A percentile compares a stretch with the other conserved stretches of the same genome.
Evolutionary conservation across 768 basidiomycete species (phyloP).

Genomic region (Leccinum aurantiacum): DNA sequence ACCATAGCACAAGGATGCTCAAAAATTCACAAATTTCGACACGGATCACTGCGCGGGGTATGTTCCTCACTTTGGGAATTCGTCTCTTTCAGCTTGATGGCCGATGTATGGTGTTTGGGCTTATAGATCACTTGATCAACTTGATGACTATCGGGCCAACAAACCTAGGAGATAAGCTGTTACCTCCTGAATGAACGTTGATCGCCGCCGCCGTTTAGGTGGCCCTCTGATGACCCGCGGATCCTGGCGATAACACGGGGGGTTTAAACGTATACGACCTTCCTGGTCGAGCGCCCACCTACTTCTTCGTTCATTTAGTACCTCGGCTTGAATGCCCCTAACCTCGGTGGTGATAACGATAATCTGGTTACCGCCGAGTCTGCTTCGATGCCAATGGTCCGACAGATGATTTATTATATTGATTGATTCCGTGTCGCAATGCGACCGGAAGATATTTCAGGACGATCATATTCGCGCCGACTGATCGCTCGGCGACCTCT

Average conservation of each 20-base stretch:
- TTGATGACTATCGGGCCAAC: slow-evolving; percentile 20
- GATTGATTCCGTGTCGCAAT: slow-evolving; percentile 14
- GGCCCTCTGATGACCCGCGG: slow-evolving; percentile 23
- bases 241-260: slow-evolving; percentile 24
- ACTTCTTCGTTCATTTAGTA: slow-evolving; percentile 1
- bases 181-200: not conserved
- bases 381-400: slow-evolving; percentile 16
- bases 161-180: not conserved
- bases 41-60: slow-evolving; percentile 22
- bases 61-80: slow-evolving; percentile 23
- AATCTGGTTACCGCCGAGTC: slow-evolving; percentile 17
- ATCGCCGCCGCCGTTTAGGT: slow-evolving; percentile 8
- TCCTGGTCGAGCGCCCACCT: slow-evolving; percentile 1
- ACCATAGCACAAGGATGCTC: not conserved
- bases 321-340: slow-evolving; percentile 15
- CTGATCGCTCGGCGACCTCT: not conserved
- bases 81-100: not conserved
- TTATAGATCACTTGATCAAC: slow-evolving; percentile 23
- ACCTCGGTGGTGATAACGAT: slow-evolving; percentile 14
- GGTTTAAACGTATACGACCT: not conserved
- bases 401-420: slow-evolving; percentile 17
- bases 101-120: not conserved
- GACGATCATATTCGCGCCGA: not conserved
- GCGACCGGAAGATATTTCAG: not conserved
- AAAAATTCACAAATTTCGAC: slow-evolving; percentile 18